These are phyloP conservation scores for Populus euphratica DNA, from an alignment of 345 rosid genomes.

Conservation along the genomic window DNA sequence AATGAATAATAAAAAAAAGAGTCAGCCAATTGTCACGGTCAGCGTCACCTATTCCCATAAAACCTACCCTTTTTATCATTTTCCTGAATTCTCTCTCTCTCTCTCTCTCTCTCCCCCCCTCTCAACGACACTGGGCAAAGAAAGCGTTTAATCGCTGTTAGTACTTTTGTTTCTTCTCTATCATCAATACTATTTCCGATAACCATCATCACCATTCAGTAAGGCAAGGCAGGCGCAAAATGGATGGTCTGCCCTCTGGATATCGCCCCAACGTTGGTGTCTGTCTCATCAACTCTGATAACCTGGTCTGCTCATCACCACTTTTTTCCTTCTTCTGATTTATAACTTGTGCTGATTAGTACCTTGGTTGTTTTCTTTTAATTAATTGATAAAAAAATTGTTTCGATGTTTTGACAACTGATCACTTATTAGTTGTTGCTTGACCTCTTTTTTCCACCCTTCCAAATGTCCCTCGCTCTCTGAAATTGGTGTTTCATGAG, in stretches of 20 bases:
- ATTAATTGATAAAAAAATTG: neutral
- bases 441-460: neutral
- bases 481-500: neutral
- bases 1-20: neutral
- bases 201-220: neutral
- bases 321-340: neutral
- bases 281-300: conserved; percentile 83
- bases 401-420: neutral
- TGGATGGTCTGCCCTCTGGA: conserved; percentile 91
- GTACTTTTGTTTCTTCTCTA: neutral
- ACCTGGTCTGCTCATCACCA: conserved; percentile 46
- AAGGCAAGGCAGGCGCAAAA: conserved; percentile 1
- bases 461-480: neutral
- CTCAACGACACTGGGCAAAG: neutral
- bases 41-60: conserved; percentile 41
- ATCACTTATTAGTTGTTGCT: neutral
- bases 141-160: neutral
- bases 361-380: neutral
- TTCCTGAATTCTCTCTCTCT: too few relatives aligned
- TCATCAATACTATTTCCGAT: too few relatives aligned
- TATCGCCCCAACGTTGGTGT: conserved; percentile 99
- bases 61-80: neutral
- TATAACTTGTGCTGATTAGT: neutral
- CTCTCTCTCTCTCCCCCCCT: neutral
- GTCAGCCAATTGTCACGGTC: conserved; percentile 31